A percentile compares a stretch with the other conserved stretches of the same genome.
phyloP scores from a whole-genome alignment of 2,329 filamentous ascomycete species.

The Claviceps quebecensis region DNA sequence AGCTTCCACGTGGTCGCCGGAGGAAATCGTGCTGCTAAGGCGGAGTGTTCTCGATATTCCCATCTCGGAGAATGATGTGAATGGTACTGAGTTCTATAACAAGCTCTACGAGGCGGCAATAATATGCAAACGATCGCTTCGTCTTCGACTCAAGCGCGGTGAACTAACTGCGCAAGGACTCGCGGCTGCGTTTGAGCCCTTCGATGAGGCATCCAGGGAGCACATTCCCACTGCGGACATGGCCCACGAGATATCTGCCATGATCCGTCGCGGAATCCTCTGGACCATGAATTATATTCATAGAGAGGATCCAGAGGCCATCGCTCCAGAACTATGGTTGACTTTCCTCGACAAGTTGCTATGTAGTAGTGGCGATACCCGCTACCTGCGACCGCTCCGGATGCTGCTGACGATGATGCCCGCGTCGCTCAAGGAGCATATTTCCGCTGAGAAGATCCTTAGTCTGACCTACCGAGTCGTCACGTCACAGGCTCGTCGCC shows the following conservation, averaged over 20 bases:
- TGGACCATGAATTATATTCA: slow-evolving; percentile 8
- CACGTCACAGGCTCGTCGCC: slow-evolving; percentile 9
- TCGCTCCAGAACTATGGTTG: slow-evolving; percentile 10
- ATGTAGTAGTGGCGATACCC: slow-evolving; percentile 2
- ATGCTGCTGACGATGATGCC: slow-evolving; percentile 10
- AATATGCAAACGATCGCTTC: slow-evolving; percentile 7
- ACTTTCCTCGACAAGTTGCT: slow-evolving; percentile 7
- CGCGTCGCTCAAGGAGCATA: slow-evolving; percentile 4
- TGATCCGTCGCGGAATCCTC: slow-evolving; percentile 10
- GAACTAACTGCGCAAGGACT: slow-evolving; percentile 8
- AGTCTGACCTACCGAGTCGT: slow-evolving; percentile 8
- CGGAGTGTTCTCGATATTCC: slow-evolving; percentile 5
- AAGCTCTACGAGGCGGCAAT: neutral
- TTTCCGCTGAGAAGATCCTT: slow-evolving; percentile 7
- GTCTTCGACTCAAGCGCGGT: slow-evolving; percentile 6
- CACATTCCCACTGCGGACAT: slow-evolving; percentile 6
- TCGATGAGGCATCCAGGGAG: slow-evolving; percentile 8
- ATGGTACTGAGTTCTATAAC: slow-evolving; percentile 5
- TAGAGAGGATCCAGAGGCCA: neutral
- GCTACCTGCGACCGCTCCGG: slow-evolving; percentile 10
- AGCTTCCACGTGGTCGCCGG: slow-evolving; percentile 2
- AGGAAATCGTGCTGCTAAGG: slow-evolving; percentile 8
- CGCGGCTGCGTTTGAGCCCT: slow-evolving; percentile 8
- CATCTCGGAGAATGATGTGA: slow-evolving; percentile 1
- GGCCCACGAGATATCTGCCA: slow-evolving; percentile 8